These are phyloP conservation scores for Spergularia bocconei DNA, from an alignment of 148 eudicot genomes.

Conservation along the genomic window DNA sequence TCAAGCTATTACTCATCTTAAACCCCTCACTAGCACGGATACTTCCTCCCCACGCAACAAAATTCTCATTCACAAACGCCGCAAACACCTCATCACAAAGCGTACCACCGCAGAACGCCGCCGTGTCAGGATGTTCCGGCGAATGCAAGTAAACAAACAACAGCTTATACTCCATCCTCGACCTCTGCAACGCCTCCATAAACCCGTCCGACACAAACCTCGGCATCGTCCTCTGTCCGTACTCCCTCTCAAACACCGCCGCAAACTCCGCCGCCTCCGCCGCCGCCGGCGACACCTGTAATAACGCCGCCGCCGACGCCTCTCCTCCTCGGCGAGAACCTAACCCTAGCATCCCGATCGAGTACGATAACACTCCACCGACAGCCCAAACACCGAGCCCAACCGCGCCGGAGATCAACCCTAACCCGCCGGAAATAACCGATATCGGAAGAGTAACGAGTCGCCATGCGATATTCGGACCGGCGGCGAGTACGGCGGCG, in stretches of 20 bases:
- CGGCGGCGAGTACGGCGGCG: conserved; percentile 18
- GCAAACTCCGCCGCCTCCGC: conserved; percentile 63
- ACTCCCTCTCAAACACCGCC: conserved; percentile 60
- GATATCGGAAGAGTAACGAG: conserved; percentile 76
- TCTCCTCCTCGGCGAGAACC: conserved; percentile 32
- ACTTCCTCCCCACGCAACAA: conserved; percentile 80
- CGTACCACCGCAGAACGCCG: conserved; percentile 56
- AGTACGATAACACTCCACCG: conserved; percentile 71
- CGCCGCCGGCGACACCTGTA: conserved; percentile 43
- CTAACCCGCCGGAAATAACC: conserved; percentile 66
- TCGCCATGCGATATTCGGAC: conserved; percentile 66
- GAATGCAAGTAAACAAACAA: conserved; percentile 83
- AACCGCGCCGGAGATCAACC: conserved; percentile 70
- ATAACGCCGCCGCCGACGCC: conserved; percentile 35
- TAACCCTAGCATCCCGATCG: conserved; percentile 52
- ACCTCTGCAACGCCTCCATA: conserved; percentile 89
- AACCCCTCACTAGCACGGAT: conserved; percentile 84
- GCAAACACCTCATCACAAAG: conserved; percentile 49
- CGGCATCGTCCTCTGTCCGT: conserved; percentile 37
- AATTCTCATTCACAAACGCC: conserved; percentile 74
- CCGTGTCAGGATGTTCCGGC: conserved; percentile 82
- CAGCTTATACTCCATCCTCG: conserved; percentile 63
- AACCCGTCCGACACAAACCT: conserved; percentile 67
- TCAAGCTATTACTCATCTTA: conserved; percentile 98
- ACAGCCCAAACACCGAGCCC: conserved; percentile 90